phyloP scores from a whole-genome alignment of 2,329 filamentous ascomycete species.

The Claviceps citrina region DNA sequence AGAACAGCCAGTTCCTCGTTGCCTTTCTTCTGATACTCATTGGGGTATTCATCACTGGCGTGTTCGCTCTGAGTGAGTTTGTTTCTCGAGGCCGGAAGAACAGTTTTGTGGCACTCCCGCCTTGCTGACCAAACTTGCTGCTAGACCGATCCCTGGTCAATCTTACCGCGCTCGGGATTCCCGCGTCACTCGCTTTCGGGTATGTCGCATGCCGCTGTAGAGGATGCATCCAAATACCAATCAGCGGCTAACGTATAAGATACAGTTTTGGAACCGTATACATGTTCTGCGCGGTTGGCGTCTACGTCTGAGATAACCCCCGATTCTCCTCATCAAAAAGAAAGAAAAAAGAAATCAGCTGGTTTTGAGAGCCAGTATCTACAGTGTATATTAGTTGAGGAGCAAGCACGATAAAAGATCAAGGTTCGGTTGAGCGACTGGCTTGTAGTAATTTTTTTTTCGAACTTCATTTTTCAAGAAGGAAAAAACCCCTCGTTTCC shows the following conservation, averaged over 20 bases:
- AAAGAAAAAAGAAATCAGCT: not conserved
- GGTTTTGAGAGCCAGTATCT: slow-evolving; percentile 10
- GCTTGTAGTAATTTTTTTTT: slow-evolving; percentile 10
- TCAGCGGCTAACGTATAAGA: slow-evolving; percentile 9
- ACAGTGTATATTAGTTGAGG: slow-evolving; percentile 22
- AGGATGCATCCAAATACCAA: not conserved
- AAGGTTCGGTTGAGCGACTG: slow-evolving; percentile 14
- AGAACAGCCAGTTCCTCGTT: slow-evolving; percentile 69
- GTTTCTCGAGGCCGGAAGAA: slow-evolving; percentile 12
- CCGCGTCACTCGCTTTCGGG: slow-evolving; percentile 81
- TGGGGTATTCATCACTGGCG: slow-evolving; percentile 56
- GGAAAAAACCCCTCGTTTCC: not conserved
- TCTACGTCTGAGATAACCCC: slow-evolving; percentile 70
- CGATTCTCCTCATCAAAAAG: slow-evolving; percentile 5
- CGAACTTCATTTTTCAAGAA: slow-evolving; percentile 3
- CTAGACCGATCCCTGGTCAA: slow-evolving; percentile 69
- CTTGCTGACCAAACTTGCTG: not conserved
- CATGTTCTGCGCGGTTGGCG: slow-evolving; percentile 97
- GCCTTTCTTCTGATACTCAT: slow-evolving; percentile 60
- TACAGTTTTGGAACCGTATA: slow-evolving; percentile 80
- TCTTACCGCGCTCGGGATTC: slow-evolving; percentile 63
- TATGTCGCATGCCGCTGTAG: slow-evolving; percentile 32
- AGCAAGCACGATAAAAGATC: slow-evolving; percentile 11
- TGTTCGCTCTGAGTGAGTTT: slow-evolving; percentile 88
- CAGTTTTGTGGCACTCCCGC: no score